Evolutionary conservation across 1,139 yeast genomes (phyloP).

Genomic region (Candida albicans): DNA sequence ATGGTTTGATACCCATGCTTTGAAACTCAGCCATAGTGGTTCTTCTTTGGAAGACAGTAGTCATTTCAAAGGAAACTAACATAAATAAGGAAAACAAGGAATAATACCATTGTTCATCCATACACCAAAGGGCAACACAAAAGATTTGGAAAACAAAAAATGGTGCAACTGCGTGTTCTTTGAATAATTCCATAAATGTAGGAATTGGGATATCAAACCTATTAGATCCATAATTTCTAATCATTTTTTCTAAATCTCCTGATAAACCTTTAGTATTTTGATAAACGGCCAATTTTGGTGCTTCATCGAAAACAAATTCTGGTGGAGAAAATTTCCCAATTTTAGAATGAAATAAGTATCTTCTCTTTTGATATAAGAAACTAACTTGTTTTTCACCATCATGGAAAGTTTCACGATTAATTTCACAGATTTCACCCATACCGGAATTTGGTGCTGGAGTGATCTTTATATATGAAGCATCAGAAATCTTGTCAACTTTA

Average conservation of each 20-base stretch:
- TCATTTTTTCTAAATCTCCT: slow-evolving; percentile 55
- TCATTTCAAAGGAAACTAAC: slow-evolving; percentile 90
- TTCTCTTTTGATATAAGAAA: slow-evolving; percentile 88
- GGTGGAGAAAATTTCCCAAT: slow-evolving; percentile 74
- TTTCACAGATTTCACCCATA: slow-evolving; percentile 72
- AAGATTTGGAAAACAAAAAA: slow-evolving; percentile 95
- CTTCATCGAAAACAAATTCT: slow-evolving; percentile 65
- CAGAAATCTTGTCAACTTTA: slow-evolving; percentile 48
- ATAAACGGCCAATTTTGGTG: slow-evolving; percentile 57
- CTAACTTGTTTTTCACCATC: slow-evolving; percentile 66
- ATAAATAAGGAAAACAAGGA: slow-evolving; percentile 88
- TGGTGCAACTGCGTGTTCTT: slow-evolving; percentile 98
- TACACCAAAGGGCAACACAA: slow-evolving; percentile 92
- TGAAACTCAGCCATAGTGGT: slow-evolving; percentile 92
- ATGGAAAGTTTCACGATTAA: slow-evolving; percentile 56
- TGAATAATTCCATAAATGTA: slow-evolving; percentile 82
- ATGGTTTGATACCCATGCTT: slow-evolving; percentile 97
- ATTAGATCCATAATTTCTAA: slow-evolving; percentile 76
- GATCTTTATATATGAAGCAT: slow-evolving; percentile 72
- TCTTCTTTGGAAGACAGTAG: slow-evolving; percentile 94
- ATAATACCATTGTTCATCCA: slow-evolving; percentile 97
- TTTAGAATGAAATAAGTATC: slow-evolving; percentile 68
- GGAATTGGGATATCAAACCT: slow-evolving; percentile 95
- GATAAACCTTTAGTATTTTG: slow-evolving; percentile 64
- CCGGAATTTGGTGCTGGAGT: slow-evolving; percentile 87